Conservation (phyloP, 75 land plant species). For the Pseudotsuga menziesii region DNA sequence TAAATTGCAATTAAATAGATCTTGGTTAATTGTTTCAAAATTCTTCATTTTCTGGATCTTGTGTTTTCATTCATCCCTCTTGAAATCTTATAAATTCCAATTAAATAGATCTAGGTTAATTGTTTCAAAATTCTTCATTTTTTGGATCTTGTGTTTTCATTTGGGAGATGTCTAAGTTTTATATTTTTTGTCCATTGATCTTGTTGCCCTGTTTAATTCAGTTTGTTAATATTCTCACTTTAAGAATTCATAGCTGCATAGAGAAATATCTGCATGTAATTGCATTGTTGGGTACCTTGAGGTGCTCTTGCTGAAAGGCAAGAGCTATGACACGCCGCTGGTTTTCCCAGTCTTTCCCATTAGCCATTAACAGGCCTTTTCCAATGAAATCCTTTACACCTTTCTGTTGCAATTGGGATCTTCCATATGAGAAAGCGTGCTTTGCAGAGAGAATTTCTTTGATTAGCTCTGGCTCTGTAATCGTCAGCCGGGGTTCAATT, state of each 20-base stretch:
- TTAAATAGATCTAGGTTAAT: too few relatives aligned
- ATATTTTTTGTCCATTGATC: too few relatives aligned
- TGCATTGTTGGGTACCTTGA: slow-evolving; percentile 12
- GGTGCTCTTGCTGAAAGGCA: slow-evolving; percentile 21
- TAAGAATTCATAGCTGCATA: not conserved
- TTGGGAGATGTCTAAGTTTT: too few relatives aligned
- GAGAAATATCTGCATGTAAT: not conserved
- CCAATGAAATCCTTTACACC: slow-evolving; percentile 14
- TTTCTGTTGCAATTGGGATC: slow-evolving; percentile 16
- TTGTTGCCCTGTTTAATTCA: too few relatives aligned
- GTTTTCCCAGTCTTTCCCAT: slow-evolving; percentile 20
- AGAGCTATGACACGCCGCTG: slow-evolving; percentile 17
- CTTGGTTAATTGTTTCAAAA: not conserved
- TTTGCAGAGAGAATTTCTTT: slow-evolving; percentile 26
- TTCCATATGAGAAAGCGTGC: slow-evolving; percentile 8
- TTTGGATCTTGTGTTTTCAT: too few relatives aligned
- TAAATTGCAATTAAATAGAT: too few relatives aligned
- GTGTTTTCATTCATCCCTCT: too few relatives aligned
- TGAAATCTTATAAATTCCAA: too few relatives aligned
- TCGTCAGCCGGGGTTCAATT: slow-evolving; percentile 6
- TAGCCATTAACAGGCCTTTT: slow-evolving; percentile 18
- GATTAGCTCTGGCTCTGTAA: slow-evolving; percentile 31
- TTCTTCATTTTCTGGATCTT: too few relatives aligned
- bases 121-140: too few relatives aligned
- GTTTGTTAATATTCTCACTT: not conserved